Conservation (phyloP, 2,329 filamentous ascomycete species). For the Neopestalotiopsis sp. region DNA sequence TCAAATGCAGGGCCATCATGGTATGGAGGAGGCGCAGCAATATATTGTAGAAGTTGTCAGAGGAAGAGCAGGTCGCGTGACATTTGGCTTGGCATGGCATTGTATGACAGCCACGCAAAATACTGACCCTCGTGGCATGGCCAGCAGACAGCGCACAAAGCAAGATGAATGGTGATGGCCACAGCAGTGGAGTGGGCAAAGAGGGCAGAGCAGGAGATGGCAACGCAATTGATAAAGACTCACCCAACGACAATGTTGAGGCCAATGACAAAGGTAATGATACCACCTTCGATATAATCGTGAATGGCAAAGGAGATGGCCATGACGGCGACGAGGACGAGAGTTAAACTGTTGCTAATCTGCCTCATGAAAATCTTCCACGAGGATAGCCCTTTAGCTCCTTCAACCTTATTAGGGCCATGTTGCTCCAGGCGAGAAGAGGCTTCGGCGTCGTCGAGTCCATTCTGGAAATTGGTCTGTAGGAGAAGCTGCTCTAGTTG, state of each 20-base stretch:
- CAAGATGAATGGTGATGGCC: not conserved
- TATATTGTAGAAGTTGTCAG: not conserved
- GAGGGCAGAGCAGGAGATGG: not conserved
- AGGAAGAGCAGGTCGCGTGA: not conserved
- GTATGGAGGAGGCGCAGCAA: too few species aligned
- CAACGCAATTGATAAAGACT: constrained; percentile 31
- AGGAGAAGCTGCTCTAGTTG: constrained; percentile 40
- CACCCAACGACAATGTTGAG: constrained; percentile 73
- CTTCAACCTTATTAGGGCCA: constrained; percentile 75
- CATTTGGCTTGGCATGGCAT: not conserved
- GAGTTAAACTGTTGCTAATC: constrained; percentile 77
- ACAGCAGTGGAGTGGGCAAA: not conserved
- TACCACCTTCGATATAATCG: constrained; percentile 68
- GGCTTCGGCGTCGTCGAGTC: constrained; percentile 67
- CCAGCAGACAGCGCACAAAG: not conserved
- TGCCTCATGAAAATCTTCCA: constrained; percentile 80
- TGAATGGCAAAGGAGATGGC: constrained; percentile 69
- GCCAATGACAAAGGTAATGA: constrained; percentile 68
- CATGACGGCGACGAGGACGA: constrained; percentile 78
- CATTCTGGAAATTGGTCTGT: constrained; percentile 57
- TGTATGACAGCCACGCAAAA: not conserved
- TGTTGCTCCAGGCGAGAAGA: constrained; percentile 67
- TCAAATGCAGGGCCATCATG: too few species aligned
- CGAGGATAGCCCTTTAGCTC: constrained; percentile 72
- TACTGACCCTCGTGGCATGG: not conserved